Percentiles rank a stretch among this genome's conserved stretches.
phyloP scores from a whole-genome alignment of 2,329 filamentous ascomycete species.

The Colletotrichum zoysiae region DNA sequence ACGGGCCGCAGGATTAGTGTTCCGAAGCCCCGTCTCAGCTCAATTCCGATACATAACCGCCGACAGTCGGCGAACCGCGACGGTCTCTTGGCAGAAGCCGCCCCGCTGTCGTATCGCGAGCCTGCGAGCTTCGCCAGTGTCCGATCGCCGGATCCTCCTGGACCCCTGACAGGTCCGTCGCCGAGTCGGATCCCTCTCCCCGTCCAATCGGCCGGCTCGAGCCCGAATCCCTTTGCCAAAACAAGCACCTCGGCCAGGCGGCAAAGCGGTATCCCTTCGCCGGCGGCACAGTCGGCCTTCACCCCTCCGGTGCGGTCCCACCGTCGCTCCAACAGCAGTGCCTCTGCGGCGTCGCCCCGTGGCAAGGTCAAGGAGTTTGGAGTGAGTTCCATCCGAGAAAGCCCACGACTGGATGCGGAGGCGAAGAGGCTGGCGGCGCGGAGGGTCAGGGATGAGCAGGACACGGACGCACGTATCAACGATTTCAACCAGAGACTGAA shows the following conservation, averaged over 20 bases:
- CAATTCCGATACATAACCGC: constrained; percentile 50
- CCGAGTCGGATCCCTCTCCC: constrained; percentile 61
- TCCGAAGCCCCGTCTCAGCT: constrained; percentile 54
- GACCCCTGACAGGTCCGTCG: constrained; percentile 50
- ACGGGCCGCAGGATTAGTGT: constrained; percentile 60
- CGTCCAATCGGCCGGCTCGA: constrained; percentile 43
- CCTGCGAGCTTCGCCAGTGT: constrained; percentile 62
- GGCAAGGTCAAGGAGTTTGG: constrained; percentile 43
- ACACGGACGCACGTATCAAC: constrained; percentile 83
- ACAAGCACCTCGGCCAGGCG: constrained; percentile 43
- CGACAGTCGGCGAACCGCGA: constrained; percentile 47
- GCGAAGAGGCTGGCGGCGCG: constrained; percentile 80
- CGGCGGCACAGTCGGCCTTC: constrained; percentile 36
- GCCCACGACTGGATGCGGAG: constrained; percentile 71
- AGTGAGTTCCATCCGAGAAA: constrained; percentile 50
- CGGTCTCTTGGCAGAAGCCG: constrained; percentile 51
- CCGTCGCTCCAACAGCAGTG: constrained; percentile 60
- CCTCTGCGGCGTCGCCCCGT: constrained; percentile 56
- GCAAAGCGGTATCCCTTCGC: constrained; percentile 45
- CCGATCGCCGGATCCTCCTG: constrained; percentile 54
- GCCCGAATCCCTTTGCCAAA: constrained; percentile 44
- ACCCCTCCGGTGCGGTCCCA: constrained; percentile 49
- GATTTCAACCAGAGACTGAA: constrained; percentile 83
- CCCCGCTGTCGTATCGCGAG: constrained; percentile 45
- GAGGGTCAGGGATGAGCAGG: constrained; percentile 78